Percentiles rank a stretch among this genome's conserved stretches.
Conservation (phyloP, 805 yeast species). For the Suhomyces pyralidae region DNA sequence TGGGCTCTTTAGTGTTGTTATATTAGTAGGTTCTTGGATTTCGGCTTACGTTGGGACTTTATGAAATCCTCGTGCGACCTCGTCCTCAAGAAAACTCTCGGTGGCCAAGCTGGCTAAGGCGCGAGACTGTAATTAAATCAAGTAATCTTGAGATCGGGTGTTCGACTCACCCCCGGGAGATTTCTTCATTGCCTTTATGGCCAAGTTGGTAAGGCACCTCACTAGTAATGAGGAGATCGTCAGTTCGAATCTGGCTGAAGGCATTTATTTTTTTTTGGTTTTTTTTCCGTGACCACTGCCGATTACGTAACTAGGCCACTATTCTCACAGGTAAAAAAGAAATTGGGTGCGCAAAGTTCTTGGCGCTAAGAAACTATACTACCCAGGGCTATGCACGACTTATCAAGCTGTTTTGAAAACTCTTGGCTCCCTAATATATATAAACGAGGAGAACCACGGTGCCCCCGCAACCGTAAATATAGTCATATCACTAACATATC, state of each 20-base stretch:
- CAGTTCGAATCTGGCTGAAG: conserved; percentile 16
- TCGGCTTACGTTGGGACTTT: too few species aligned
- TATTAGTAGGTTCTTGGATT: too few species aligned
- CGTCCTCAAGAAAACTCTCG: conserved; percentile 22
- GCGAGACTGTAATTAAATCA: conserved; percentile 40
- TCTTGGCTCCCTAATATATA: conserved; percentile 4
- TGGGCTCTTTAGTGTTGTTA: too few species aligned
- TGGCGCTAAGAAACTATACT: conserved; percentile 8
- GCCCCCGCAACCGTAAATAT: not conserved
- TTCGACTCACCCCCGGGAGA: conserved; percentile 49
- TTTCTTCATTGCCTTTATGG: conserved; percentile 12
- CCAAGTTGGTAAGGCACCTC: conserved; percentile 16
- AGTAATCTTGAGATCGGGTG: conserved; percentile 47
- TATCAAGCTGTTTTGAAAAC: not conserved
- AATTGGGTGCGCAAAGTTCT: conserved; percentile 1
- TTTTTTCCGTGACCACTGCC: not conserved
- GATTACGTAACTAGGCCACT: not conserved
- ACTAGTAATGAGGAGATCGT: conserved; percentile 18
- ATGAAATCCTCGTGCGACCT: too few species aligned
- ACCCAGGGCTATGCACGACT: not conserved
- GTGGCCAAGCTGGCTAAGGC: conserved; percentile 50
- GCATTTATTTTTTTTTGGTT: conserved; percentile 6
- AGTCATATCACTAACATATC: too few species aligned
- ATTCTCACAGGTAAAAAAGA: not conserved
- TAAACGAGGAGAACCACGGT: not conserved